Base-by-base conservation (phyloP, 2,329 filamentous ascomycete genomes). In the Teratosphaeria zuluensis region DNA sequence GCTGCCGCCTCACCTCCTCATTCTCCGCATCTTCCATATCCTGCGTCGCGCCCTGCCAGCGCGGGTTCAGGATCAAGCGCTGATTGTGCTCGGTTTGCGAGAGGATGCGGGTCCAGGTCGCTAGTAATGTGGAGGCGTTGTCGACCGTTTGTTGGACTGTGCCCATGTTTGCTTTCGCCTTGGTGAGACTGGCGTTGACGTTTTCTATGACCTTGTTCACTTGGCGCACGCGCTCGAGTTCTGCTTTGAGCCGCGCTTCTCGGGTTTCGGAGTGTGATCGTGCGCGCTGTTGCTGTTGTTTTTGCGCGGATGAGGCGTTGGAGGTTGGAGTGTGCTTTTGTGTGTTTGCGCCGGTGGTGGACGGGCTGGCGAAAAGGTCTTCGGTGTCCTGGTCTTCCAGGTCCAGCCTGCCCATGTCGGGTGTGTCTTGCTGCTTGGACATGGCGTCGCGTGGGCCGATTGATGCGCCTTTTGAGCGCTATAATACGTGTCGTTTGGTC, bases 21-120 rank as follows among this genome's bases (percentile, higher is more conserved):
- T 85, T 86, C 73, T 97, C 92, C 58, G 91, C 83, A 61, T 95
- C 90, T n/a, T 84, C 80, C 46, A 96, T 75, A 74, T 99, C 94
- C 69, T 92, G 85, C 4, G 84, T 89, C 31, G 92, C 89, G 58
- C 94, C 94, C 70, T 92, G 87, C 91, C 92, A 99, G 59, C 84
- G 80, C 1, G 90, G 89, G 69, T 96, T 88, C 53, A 97, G 80
- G 52, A 99, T 87, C 55, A 99, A 79, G 28, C 94, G 86, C 73
- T 97, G 92, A 71, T 95, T 97, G 75, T 99, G 94, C 75, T 99
- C 94, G 4, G 94, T 96, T 74, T 99, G 94, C 6, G 90, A 94
- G 12, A 99, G 83, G 64, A 99, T 96, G 56, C 91, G 86, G 8
- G 91, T 95, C 92, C 92, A 99, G 16, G 92, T 95, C 68, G 95